These are phyloP conservation scores for Xylaria grammica DNA, from an alignment of 495 filamentous ascomycete species.

Conservation along the genomic window DNA sequence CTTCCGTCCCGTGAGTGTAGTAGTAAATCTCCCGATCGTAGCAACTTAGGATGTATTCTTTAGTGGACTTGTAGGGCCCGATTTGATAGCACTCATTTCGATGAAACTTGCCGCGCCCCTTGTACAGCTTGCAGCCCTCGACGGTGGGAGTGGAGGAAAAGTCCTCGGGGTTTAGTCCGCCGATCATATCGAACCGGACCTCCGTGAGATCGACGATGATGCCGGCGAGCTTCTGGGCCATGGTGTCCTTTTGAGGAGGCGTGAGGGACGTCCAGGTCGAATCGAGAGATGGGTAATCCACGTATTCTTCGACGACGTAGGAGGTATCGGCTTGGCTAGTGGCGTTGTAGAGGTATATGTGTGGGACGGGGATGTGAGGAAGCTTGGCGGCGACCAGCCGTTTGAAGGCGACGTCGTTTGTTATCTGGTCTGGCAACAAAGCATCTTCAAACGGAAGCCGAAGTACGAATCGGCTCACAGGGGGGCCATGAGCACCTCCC, in stretches of 20 bases:
- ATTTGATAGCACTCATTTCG: constrained; percentile 2
- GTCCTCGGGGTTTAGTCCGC: background rate
- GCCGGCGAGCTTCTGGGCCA: background rate
- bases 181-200: constrained; percentile 2
- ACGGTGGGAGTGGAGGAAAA: background rate
- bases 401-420: constrained; percentile 12
- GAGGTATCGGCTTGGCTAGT: background rate
- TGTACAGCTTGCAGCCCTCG: constrained; percentile 7
- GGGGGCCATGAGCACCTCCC: background rate
- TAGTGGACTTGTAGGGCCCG: constrained; percentile 3
- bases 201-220: constrained; percentile 1
- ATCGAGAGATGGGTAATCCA: background rate
- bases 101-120: constrained; percentile 6
- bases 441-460: constrained; percentile 3
- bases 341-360: constrained; percentile 1
- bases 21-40: constrained; percentile 10
- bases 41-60: constrained; percentile 9
- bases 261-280: constrained; percentile 12
- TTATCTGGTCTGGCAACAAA: constrained; percentile 1
- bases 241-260: background rate
- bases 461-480: background rate
- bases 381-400: background rate
- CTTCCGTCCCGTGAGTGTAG: background rate
- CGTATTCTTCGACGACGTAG: constrained; percentile 7
- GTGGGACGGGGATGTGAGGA: constrained; percentile 9